These are phyloP conservation scores for Claviceps sp. DNA, from an alignment of 2,329 filamentous ascomycete species.

Conservation along the genomic window DNA sequence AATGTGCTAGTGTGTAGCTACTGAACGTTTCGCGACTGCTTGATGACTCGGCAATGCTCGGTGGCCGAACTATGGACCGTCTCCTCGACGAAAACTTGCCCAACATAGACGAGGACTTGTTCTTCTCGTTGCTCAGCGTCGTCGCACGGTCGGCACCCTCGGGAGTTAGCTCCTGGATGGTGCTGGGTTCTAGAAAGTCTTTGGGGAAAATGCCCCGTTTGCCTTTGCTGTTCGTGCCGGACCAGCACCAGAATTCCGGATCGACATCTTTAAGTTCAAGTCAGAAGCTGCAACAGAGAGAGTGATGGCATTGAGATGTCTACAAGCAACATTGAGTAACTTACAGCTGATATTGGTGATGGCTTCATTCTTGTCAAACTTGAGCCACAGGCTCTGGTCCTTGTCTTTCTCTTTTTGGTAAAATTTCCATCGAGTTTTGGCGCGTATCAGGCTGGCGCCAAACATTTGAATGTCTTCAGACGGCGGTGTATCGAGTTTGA, in stretches of 20 bases:
- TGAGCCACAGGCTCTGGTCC: conserved; percentile 36
- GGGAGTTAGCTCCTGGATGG: conserved; percentile 24
- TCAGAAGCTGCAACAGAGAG: neutral
- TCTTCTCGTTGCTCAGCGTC: conserved; percentile 21
- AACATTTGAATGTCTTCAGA: conserved; percentile 32
- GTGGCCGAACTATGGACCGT: conserved; percentile 16
- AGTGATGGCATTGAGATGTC: neutral
- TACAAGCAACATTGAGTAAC: conserved; percentile 12
- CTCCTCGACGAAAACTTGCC: conserved; percentile 20
- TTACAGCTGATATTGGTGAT: conserved; percentile 51
- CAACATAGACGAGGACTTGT: conserved; percentile 20
- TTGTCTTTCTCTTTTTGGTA: conserved; percentile 30
- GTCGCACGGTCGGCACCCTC: conserved; percentile 17
- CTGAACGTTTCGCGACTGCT: conserved; percentile 17
- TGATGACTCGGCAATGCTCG: conserved; percentile 20
- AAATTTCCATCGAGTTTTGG: conserved; percentile 41
- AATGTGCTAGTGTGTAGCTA: neutral
- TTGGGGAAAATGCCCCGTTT: conserved; percentile 41
- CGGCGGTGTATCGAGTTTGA: conserved; percentile 35
- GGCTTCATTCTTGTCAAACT: conserved; percentile 51
- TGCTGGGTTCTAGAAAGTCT: conserved; percentile 32
- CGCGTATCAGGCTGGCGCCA: conserved; percentile 32
- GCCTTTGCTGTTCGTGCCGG: conserved; percentile 36
- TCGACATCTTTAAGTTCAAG: conserved; percentile 23
- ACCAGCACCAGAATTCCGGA: conserved; percentile 43